A percentile compares a stretch with the other conserved stretches of the same genome.
Conservation (phyloP, 208 protist genomes). For the Trypanosoma cruzi region DNA sequence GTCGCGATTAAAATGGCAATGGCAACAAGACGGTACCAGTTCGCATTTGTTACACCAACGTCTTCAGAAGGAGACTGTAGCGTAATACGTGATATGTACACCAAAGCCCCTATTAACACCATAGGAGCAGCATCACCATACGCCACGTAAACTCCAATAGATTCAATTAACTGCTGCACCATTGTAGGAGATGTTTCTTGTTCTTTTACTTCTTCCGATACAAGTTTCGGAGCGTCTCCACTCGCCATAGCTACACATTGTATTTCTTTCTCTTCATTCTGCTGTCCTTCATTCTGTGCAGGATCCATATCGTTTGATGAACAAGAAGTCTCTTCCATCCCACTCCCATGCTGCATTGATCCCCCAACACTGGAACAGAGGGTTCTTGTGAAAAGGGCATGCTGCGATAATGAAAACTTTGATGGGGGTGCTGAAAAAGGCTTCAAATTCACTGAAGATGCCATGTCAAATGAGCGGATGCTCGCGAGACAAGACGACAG, state of each 20-base stretch:
- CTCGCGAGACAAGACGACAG: background rate
- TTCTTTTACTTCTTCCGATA: slow-evolving; percentile 11
- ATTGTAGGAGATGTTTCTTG: slow-evolving; percentile 8
- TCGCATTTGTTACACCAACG: slow-evolving; percentile 59
- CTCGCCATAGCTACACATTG: background rate
- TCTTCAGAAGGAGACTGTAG: slow-evolving; percentile 45
- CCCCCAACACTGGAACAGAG: background rate
- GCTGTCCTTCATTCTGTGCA: background rate
- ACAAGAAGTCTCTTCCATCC: background rate
- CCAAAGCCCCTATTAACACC: slow-evolving; percentile 79
- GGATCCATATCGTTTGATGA: background rate
- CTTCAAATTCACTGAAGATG: background rate
- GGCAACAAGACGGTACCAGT: slow-evolving; percentile 82
- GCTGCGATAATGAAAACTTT: background rate
- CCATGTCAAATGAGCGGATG: slow-evolving; percentile 23
- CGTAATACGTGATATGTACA: slow-evolving; percentile 74
- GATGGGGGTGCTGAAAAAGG: background rate
- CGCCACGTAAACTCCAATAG: slow-evolving; percentile 30
- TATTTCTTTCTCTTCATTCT: background rate
- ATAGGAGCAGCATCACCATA: slow-evolving; percentile 55
- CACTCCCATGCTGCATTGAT: background rate
- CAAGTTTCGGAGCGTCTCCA: slow-evolving; percentile 9
- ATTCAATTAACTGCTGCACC: slow-evolving; percentile 41
- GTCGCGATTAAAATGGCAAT: slow-evolving; percentile 71
- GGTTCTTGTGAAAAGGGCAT: background rate